Conservation (phyloP, 305 asterid genomes). For the Fraxinus dipetala region DNA sequence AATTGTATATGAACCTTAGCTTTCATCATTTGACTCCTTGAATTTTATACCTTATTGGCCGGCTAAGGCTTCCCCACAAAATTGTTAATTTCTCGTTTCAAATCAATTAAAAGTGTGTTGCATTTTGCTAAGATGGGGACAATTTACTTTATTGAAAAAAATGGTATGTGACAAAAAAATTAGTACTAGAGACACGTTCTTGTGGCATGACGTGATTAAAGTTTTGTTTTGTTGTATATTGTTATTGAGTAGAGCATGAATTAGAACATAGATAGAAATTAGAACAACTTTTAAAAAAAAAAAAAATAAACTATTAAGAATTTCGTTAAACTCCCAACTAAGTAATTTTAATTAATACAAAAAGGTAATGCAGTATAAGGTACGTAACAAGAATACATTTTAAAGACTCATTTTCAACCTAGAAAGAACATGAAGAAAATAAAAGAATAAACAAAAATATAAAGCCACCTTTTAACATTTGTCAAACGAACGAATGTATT, state of each 20-base stretch:
- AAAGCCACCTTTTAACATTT: not conserved
- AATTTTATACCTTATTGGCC: conserved; percentile 38
- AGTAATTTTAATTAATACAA: not conserved
- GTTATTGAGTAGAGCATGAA: not conserved
- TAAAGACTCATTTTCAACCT: not conserved
- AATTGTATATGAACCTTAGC: conserved; percentile 32
- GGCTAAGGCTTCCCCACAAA: conserved; percentile 41
- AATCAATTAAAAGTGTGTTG: conserved; percentile 20
- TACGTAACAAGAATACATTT: not conserved
- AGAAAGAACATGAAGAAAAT: not conserved
- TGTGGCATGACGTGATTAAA: not conserved
- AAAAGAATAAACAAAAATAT: not conserved
- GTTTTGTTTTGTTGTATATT: not conserved
- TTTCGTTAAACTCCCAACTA: not conserved
- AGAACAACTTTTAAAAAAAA: not conserved
- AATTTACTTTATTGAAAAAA: conserved; percentile 14
- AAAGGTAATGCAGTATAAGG: not conserved
- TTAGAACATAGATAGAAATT: not conserved
- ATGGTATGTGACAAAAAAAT: not conserved
- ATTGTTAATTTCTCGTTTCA: conserved; percentile 17
- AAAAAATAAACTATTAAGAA: not conserved
- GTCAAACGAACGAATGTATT: not conserved
- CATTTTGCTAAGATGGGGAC: conserved; percentile 32
- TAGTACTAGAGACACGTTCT: not conserved
- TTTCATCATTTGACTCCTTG: conserved; percentile 37